These are phyloP conservation scores for Starmerella tilneyi DNA, from an alignment of 805 yeast species.

Conservation along the genomic window DNA sequence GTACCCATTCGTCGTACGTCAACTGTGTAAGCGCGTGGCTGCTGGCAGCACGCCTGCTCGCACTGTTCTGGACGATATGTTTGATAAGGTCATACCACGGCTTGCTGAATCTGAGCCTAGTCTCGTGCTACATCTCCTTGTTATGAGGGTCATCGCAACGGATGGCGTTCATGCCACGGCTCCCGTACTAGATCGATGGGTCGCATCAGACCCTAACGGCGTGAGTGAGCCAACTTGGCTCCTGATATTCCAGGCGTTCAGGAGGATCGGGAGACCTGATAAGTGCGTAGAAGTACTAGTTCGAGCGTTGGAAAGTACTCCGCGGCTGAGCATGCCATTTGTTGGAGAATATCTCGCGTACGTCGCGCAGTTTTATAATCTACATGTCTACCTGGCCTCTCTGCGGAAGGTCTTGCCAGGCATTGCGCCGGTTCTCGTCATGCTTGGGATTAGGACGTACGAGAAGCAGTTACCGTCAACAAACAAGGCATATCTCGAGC, in stretches of 20 bases:
- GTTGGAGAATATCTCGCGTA: constrained; percentile 26
- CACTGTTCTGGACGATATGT: constrained; percentile 13
- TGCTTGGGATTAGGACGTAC: constrained; percentile 19
- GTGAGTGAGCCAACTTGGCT: constrained; percentile 24
- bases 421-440: constrained; percentile 9
- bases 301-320: constrained; percentile 14
- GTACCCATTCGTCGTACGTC: constrained; percentile 20
- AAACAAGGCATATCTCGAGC: background rate
- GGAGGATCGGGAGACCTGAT: constrained; percentile 25
- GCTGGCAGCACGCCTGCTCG: background rate
- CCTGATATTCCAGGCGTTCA: constrained; percentile 26
- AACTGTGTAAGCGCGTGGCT: constrained; percentile 11
- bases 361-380: constrained; percentile 22
- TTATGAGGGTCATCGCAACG: constrained; percentile 24
- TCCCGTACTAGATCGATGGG: constrained; percentile 22
- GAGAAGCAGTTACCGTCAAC: constrained; percentile 3
- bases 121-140: constrained; percentile 22
- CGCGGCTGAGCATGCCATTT: constrained; percentile 19
- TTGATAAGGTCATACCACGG: constrained; percentile 13
- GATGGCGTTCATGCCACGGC: constrained; percentile 26
- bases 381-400: constrained; percentile 19
- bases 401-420: constrained; percentile 22
- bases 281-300: constrained; percentile 26
- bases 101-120: constrained; percentile 14
- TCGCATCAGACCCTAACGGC: constrained; percentile 15